A percentile compares a stretch with the other conserved stretches of the same genome.
Evolutionary conservation across 257 asterid genomes (phyloP).

Genomic region (Echium plantagineum): DNA sequence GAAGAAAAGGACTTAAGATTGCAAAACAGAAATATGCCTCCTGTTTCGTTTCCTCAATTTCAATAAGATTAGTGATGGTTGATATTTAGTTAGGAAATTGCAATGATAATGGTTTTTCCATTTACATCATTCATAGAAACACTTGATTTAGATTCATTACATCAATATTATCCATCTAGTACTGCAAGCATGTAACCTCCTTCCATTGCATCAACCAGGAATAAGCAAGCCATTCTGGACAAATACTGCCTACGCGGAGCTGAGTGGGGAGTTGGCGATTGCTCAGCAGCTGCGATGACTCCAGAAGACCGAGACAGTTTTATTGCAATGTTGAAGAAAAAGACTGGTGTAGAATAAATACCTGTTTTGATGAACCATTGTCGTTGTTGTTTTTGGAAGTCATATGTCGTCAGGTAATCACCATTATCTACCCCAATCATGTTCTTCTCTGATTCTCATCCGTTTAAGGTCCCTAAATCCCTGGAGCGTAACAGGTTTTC

Average conservation of each 20-base stretch:
- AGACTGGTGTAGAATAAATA: conserved; percentile 61
- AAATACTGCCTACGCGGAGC: conserved; percentile 91
- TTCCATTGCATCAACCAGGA: conserved; percentile 28
- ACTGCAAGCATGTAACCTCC: not conserved
- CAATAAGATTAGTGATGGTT: not conserved
- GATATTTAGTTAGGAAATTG: not conserved
- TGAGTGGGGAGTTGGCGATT: conserved; percentile 98
- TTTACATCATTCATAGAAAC: not conserved
- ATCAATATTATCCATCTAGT: not conserved
- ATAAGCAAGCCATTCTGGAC: conserved; percentile 46
- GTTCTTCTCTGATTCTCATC: not conserved
- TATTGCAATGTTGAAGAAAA: conserved; percentile 70
- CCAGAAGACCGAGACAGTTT: conserved; percentile 73
- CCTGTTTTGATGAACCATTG: not conserved
- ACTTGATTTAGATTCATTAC: not conserved
- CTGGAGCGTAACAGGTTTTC: not conserved
- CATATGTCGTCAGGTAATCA: not conserved
- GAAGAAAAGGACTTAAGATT: not conserved
- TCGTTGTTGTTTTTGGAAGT: not conserved
- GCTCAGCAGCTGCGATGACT: conserved; percentile 76
- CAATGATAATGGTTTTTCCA: not conserved
- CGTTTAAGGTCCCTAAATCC: not conserved
- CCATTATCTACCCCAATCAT: too few species aligned
- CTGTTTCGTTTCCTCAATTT: not conserved
- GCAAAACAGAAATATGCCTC: not conserved